phyloP scores from a whole-genome alignment of 306 rosid species.

The cucumber (Cucumis sativus) region DNA sequence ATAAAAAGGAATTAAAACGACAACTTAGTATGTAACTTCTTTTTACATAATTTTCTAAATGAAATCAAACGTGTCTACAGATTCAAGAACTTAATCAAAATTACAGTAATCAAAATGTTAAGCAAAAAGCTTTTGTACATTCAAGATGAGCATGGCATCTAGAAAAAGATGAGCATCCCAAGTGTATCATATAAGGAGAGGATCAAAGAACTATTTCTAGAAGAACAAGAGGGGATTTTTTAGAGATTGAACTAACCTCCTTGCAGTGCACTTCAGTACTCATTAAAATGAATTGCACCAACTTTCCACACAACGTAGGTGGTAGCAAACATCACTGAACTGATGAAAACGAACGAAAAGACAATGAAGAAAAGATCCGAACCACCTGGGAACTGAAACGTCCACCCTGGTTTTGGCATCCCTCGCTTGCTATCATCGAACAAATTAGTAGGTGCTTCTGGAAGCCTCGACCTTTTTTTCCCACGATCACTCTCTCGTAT shows the following conservation, averaged over 20 bases:
- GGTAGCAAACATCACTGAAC: slow-evolving; percentile 84
- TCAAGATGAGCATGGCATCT: not conserved
- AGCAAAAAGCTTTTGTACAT: not conserved
- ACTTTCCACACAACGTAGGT: slow-evolving; percentile 91
- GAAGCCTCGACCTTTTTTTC: slow-evolving; percentile 70
- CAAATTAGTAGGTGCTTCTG: slow-evolving; percentile 81
- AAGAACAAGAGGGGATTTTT: not conserved
- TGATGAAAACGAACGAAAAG: slow-evolving; percentile 72
- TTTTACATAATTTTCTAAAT: not conserved
- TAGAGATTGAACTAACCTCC: not conserved
- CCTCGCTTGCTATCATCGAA: slow-evolving; percentile 85
- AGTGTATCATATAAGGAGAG: not conserved
- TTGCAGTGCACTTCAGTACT: slow-evolving; percentile 31
- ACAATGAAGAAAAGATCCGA: slow-evolving; percentile 45
- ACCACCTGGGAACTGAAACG: slow-evolving; percentile 75
- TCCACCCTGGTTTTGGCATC: slow-evolving; percentile 52
- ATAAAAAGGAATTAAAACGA: not conserved
- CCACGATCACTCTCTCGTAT: slow-evolving; percentile 67
- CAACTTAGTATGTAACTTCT: not conserved
- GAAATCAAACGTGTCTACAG: not conserved
- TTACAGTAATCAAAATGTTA: not conserved
- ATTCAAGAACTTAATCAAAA: not conserved
- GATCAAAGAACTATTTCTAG: not conserved
- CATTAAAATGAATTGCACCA: slow-evolving; percentile 96
- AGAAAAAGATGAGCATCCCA: not conserved